phyloP scores from a whole-genome alignment of 1,284 basidiomycete genomes.

The Bondarzewia mesenterica region DNA sequence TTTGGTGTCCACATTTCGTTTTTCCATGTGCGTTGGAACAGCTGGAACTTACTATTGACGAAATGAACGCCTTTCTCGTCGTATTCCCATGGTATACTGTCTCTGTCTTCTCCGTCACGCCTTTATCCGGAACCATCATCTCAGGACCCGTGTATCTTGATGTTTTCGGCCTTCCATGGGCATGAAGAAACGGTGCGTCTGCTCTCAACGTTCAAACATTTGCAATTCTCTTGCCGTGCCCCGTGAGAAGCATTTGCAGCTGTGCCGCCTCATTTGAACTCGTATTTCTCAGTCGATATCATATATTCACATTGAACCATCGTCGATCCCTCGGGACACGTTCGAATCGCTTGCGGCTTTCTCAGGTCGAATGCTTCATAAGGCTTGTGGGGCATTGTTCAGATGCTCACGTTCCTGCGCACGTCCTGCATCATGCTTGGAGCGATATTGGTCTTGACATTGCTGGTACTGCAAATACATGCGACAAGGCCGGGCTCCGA shows the following conservation, averaged over 20 bases:
- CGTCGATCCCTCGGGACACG: not conserved
- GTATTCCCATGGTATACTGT: not conserved
- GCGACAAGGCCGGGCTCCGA: not conserved
- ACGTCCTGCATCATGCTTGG: conserved; percentile 1
- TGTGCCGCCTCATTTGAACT: not conserved
- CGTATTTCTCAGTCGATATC: not conserved
- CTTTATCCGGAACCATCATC: not conserved
- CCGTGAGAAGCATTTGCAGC: too few relatives aligned
- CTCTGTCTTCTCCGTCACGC: not conserved
- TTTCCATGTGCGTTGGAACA: too few relatives aligned
- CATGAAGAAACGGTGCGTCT: not conserved
- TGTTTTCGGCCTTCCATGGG: not conserved
- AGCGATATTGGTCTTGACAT: not conserved
- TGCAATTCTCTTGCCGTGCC: too few relatives aligned
- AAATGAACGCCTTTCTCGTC: not conserved
- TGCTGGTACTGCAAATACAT: not conserved
- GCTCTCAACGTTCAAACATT: too few relatives aligned
- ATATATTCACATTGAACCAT: not conserved
- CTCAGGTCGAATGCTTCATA: not conserved
- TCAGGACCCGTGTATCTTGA: conserved; percentile 9
- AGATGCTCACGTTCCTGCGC: not conserved
- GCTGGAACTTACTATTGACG: too few relatives aligned
- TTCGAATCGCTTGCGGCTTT: not conserved
- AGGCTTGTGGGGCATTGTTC: too few relatives aligned
- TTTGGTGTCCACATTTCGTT: too few relatives aligned